Conservation (phyloP, 495 filamentous ascomycete species). For the Ramalina intermedia region DNA sequence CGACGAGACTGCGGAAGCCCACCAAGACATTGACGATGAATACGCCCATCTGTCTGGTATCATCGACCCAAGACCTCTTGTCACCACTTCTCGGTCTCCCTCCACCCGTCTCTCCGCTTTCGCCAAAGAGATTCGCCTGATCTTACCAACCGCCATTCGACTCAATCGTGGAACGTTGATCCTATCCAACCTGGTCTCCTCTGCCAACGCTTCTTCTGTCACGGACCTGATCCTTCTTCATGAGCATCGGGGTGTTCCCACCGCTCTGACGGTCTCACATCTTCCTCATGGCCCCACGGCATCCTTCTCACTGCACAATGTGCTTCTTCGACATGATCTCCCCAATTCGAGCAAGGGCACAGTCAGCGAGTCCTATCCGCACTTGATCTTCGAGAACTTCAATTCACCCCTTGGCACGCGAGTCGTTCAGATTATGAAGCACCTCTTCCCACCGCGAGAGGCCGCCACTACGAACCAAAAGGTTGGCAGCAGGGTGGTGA, state of each 20-base stretch:
- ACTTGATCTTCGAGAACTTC: constrained; percentile 93
- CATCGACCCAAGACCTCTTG: constrained; percentile 73
- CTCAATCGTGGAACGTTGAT: constrained; percentile 86
- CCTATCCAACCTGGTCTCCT: constrained; percentile 67
- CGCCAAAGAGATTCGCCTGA: constrained; percentile 85
- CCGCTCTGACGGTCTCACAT: constrained; percentile 77
- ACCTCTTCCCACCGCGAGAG: constrained; percentile 87
- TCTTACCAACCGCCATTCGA: constrained; percentile 81
- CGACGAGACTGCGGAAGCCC: constrained; percentile 65
- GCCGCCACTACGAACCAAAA: constrained; percentile 45
- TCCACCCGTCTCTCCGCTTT: constrained; percentile 74
- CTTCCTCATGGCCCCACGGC: constrained; percentile 89
- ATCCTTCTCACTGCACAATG: constrained; percentile 86
- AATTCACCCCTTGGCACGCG: constrained; percentile 65
- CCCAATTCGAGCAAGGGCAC: constrained; percentile 77
- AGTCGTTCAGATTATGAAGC: constrained; percentile 82
- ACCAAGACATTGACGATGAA: constrained; percentile 75
- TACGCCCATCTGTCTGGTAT: constrained; percentile 75
- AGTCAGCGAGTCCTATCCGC: constrained; percentile 85
- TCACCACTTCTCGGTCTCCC: constrained; percentile 82
- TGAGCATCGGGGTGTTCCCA: constrained; percentile 88
- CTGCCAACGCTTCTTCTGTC: constrained; percentile 61
- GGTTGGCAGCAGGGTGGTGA: constrained; percentile 78
- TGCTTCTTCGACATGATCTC: constrained; percentile 85
- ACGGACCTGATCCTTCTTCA: constrained; percentile 81